phyloP scores from a whole-genome alignment of 352 stramenopile genomes.

The Pythium volutum region DNA sequence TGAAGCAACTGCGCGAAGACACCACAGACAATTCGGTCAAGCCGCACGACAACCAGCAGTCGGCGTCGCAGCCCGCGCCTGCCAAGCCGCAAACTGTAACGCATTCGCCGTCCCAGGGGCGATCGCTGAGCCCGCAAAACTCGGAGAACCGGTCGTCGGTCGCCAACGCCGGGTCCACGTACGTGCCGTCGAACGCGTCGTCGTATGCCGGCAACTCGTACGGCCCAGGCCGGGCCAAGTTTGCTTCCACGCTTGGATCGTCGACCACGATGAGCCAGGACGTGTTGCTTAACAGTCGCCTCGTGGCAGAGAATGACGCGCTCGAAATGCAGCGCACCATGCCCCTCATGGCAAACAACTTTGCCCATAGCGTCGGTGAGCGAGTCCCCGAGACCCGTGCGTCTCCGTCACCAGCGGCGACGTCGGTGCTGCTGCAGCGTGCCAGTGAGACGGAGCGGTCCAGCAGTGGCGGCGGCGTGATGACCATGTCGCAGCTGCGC shows the following conservation, averaged over 20 bases:
- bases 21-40: constrained; percentile 7
- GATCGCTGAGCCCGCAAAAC: constrained; percentile 4
- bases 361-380: neutral
- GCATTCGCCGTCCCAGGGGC: too few species aligned
- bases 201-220: constrained; percentile 20
- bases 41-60: constrained; percentile 13
- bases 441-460: neutral
- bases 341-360: too few species aligned
- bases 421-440: neutral
- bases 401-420: neutral
- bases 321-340: neutral
- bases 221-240: constrained; percentile 18
- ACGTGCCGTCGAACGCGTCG: constrained; percentile 13
- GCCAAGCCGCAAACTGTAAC: neutral
- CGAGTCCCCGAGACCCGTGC: too few species aligned
- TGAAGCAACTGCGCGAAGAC: constrained; percentile 21
- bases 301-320: neutral
- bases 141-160: constrained; percentile 13
- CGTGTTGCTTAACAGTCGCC: neutral
- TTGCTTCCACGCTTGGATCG: neutral
- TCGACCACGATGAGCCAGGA: neutral
- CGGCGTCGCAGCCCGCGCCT: neutral
- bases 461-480: constrained; percentile 7
- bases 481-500: constrained; percentile 26
- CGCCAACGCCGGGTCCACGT: constrained; percentile 12